These are phyloP conservation scores for Caulochytrium protostelioides DNA, from an alignment of 371 early-diverging fungal genomes.

Conservation along the genomic window DNA sequence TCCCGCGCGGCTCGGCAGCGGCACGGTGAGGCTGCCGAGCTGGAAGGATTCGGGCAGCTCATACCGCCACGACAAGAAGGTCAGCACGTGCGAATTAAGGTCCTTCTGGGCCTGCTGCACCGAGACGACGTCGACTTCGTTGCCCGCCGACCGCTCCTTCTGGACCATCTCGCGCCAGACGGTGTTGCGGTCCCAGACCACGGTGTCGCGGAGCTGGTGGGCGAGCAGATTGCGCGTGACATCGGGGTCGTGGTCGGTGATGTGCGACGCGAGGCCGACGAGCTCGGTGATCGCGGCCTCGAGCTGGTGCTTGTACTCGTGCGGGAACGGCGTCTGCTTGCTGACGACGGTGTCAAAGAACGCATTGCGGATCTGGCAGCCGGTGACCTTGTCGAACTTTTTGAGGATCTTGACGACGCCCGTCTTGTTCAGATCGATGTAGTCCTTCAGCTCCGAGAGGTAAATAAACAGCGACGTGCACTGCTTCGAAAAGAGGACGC, in stretches of 20 bases:
- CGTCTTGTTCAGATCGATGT: constrained; percentile 73
- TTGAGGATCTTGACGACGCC: constrained; percentile 90
- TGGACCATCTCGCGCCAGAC: constrained; percentile 93
- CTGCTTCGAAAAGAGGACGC: constrained; percentile 7
- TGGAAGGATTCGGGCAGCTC: too few species aligned
- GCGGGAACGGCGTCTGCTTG: constrained; percentile 31
- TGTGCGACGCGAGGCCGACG: constrained; percentile 39
- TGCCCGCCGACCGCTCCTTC: constrained; percentile 46
- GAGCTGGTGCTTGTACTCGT: constrained; percentile 24
- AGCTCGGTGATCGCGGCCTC: constrained; percentile 28
- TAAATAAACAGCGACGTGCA: constrained; percentile 6
- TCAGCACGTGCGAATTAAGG: too few species aligned
- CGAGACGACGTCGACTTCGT: too few species aligned
- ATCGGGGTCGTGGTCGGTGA: constrained; percentile 31
- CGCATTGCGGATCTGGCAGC: constrained; percentile 8
- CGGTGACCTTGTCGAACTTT: constrained; percentile 75
- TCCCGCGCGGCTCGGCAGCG: too few species aligned
- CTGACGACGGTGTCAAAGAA: constrained; percentile 40
- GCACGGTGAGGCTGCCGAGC: too few species aligned
- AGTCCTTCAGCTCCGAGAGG: constrained; percentile 66
- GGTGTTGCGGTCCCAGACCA: constrained; percentile 89
- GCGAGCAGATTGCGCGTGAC: constrained; percentile 51
- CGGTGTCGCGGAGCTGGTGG: constrained; percentile 59
- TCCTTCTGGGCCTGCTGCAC: too few species aligned
- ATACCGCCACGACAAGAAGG: too few species aligned